Evolutionary conservation across 768 basidiomycete species (phyloP), one percentile per base, ranked within the genome.

Genomic region (Tricholoma hemisulphureum): DNA sequence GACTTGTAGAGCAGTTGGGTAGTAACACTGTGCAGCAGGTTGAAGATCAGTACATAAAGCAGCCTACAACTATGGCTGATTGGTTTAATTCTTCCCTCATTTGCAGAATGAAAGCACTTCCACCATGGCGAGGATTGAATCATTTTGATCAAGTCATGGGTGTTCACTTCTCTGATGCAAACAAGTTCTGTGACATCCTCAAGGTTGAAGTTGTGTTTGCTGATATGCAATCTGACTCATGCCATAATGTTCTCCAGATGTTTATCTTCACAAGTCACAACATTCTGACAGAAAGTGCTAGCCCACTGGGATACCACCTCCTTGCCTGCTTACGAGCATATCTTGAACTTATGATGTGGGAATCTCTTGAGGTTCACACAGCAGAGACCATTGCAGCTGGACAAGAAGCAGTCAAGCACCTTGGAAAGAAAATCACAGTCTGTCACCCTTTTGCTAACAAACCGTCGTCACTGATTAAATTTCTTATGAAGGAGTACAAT

Each of bases 321-420:
- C 56, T 78, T 1, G 16, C 49, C 1, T 54, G 65, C 14, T 21
- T 77, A 0, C 61, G 65, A 3, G 37, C 28, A 6, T 78, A 75
- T 31, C 43, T 73, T 0, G 53, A 64, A 6, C 54, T 76, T 4
- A 67, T 72, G 37, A 62, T 68, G n/a, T 73, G 66, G 53, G 26
- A 65, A 0, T 48, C 61, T 1, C 43, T 76, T 6, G 67, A 75
- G 14, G 64, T 73, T 9, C 73, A 75, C 39, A 75, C 71, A 1
- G 55, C 58, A 0, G 61, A 69, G 4, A 76, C 73, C 4, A 61
- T 76, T 57, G 48, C 28, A 24, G 66, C 61, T 28, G 70, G 72
- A 32, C 32, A 14, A 32, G 32, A 32, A 14, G 32, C 32, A 32
- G 32, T 32, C 14, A 32, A 8, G 14, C 4, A 14, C 32, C 14